These are phyloP conservation scores for Ochetophila trinervis DNA, from an alignment of 306 rosid genomes.

Conservation along the genomic window DNA sequence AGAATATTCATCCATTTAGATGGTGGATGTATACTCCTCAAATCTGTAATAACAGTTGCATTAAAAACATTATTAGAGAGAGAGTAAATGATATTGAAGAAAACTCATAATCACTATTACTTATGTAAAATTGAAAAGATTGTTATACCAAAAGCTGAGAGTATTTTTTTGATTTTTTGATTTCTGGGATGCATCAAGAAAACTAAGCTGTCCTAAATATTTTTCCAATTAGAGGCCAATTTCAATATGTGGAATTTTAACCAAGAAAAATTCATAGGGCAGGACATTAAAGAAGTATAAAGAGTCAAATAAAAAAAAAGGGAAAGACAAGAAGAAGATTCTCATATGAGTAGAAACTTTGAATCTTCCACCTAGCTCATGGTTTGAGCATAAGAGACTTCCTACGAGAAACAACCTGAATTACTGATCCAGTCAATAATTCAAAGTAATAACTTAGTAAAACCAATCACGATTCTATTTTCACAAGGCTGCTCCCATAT, in stretches of 20 bases:
- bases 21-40: slow-evolving; percentile 22
- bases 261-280: background rate
- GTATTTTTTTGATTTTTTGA: too few relatives aligned
- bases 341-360: background rate
- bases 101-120: too few relatives aligned
- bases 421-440: background rate
- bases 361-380: background rate
- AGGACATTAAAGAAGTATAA: background rate
- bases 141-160: background rate
- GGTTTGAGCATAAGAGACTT: too few relatives aligned
- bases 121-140: background rate
- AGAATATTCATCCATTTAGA: slow-evolving; percentile 76
- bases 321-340: background rate
- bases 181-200: background rate
- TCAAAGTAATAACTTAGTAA: background rate
- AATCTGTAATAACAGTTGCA: slow-evolving; percentile 40
- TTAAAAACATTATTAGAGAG: background rate
- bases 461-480: background rate
- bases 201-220: too few relatives aligned
- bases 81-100: background rate
- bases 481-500: background rate
- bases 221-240: too few relatives aligned
- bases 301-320: background rate
- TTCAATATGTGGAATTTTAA: background rate
- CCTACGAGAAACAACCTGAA: slow-evolving; percentile 3